Conservation (phyloP, 768 basidiomycete genomes). For the Plicaturopsis crispa region DNA sequence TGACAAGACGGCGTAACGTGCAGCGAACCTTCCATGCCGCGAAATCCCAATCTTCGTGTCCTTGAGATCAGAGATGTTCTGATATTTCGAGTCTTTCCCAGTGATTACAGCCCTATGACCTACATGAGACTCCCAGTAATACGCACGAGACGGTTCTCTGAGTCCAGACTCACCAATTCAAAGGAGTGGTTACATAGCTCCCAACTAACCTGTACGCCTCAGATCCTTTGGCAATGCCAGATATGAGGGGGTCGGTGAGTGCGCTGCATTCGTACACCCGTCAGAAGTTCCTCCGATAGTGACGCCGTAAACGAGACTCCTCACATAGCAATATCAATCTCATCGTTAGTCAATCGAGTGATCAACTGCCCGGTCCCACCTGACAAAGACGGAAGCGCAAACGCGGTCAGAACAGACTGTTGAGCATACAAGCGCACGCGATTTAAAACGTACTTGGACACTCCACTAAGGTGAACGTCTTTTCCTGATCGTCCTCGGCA, state of each 20-base stretch:
- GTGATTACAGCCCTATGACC: slow-evolving; percentile 85
- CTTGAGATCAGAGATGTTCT: slow-evolving; percentile 65
- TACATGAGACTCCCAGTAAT: background rate
- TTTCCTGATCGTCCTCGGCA: slow-evolving; percentile 55
- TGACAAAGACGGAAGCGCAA: too few species aligned
- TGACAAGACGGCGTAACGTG: too few species aligned
- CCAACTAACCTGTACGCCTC: slow-evolving; percentile 87
- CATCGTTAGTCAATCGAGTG: slow-evolving; percentile 59
- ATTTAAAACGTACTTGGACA: slow-evolving; percentile 69
- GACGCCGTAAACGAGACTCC: slow-evolving; percentile 15
- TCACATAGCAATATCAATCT: slow-evolving; percentile 83
- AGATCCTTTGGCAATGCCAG: slow-evolving; percentile 88
- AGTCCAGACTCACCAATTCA: slow-evolving; percentile 74
- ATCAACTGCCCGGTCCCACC: slow-evolving; percentile 87
- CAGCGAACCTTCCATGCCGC: slow-evolving; percentile 66
- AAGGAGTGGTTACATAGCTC: slow-evolving; percentile 81
- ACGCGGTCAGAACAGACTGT: too few species aligned
- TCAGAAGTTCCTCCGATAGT: slow-evolving; percentile 1
- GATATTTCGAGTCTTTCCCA: slow-evolving; percentile 64
- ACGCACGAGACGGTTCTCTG: background rate
- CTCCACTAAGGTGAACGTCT: slow-evolving; percentile 78
- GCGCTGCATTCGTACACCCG: slow-evolving; percentile 39
- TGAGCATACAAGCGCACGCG: too few species aligned
- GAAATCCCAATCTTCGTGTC: slow-evolving; percentile 88
- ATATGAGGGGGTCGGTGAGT: slow-evolving; percentile 85